Evolutionary conservation across 2,329 filamentous ascomycete species (phyloP).

Genomic region (Microdochium bolleyi): DNA sequence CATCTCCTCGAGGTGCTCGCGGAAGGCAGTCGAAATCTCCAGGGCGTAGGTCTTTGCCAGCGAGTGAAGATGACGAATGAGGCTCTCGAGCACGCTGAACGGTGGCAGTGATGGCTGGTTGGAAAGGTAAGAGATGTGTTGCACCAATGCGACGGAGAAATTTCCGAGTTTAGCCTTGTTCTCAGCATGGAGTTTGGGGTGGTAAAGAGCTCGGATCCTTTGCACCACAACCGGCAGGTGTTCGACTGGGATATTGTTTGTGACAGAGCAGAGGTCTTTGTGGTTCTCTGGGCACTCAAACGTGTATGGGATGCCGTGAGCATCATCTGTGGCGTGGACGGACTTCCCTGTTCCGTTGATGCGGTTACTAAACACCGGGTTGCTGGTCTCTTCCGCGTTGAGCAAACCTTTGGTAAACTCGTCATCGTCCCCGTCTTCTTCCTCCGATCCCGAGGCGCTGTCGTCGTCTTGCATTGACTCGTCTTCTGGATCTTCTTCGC

Average conservation of each 20-base stretch:
- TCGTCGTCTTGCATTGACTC: constrained; percentile 44
- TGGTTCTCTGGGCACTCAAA: constrained; percentile 79
- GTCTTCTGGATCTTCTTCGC: constrained; percentile 45
- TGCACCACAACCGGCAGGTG: constrained; percentile 76
- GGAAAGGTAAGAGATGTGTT: constrained; percentile 47
- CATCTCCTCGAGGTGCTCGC: constrained; percentile 59
- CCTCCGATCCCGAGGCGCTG: constrained; percentile 28
- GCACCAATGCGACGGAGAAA: constrained; percentile 59
- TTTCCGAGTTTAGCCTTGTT: constrained; percentile 77
- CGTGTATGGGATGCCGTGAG: constrained; percentile 65
- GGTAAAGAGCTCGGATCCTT: constrained; percentile 84
- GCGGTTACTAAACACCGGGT: constrained; percentile 38
- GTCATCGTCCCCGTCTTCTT: constrained; percentile 44
- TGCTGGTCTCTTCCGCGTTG: constrained; percentile 46
- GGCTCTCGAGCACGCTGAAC: constrained; percentile 64
- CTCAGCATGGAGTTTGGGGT: constrained; percentile 73
- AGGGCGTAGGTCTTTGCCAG: constrained; percentile 79
- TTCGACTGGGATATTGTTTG: constrained; percentile 50
- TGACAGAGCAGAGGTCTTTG: constrained; percentile 62
- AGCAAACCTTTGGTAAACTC: constrained; percentile 67
- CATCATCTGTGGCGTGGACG: constrained; percentile 33
- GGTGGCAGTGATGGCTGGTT: constrained; percentile 36
- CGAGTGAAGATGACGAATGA: constrained; percentile 88
- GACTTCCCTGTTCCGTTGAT: constrained; percentile 26
- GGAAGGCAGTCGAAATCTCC: constrained; percentile 70